Percentiles rank a stretch among this genome's conserved stretches.
Conservation (phyloP, 1,284 basidiomycete genomes). For the Somion occarium region DNA sequence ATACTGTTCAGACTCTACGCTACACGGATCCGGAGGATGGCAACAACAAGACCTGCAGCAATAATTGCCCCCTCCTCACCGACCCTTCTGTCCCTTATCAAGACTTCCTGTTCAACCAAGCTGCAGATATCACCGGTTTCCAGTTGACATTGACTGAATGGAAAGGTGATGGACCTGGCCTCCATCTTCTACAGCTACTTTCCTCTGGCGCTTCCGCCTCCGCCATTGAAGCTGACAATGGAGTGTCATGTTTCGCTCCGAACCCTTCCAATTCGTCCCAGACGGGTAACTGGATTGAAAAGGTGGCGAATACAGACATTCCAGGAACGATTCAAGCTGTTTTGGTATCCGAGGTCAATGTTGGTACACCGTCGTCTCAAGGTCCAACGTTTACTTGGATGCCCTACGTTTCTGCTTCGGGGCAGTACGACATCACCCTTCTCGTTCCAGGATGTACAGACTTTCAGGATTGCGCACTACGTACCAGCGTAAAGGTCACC, state of each 20-base stretch:
- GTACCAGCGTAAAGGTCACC: slow-evolving; percentile 81
- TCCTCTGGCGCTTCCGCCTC: slow-evolving; percentile 89
- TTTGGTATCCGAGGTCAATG: slow-evolving; percentile 63
- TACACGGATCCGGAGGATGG: slow-evolving; percentile 77
- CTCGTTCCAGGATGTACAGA: slow-evolving; percentile 83
- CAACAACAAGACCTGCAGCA: slow-evolving; percentile 67
- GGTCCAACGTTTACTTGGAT: slow-evolving; percentile 83
- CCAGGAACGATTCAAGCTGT: slow-evolving; percentile 78
- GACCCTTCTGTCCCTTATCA: slow-evolving; percentile 77
- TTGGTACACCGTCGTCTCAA: slow-evolving; percentile 54
- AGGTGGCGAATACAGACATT: slow-evolving; percentile 64
- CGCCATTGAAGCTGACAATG: slow-evolving; percentile 56
- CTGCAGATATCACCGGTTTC: slow-evolving; percentile 73
- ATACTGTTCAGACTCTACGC: slow-evolving; percentile 70
- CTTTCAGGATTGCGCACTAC: slow-evolving; percentile 74
- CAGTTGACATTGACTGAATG: slow-evolving; percentile 79
- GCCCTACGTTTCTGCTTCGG: slow-evolving; percentile 86
- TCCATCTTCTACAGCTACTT: slow-evolving; percentile 87
- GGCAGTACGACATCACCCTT: slow-evolving; percentile 81
- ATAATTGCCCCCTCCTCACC: slow-evolving; percentile 71
- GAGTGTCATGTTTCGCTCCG: slow-evolving; percentile 71
- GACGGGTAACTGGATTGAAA: slow-evolving; percentile 68
- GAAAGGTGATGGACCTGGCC: slow-evolving; percentile 74
- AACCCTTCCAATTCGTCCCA: slow-evolving; percentile 57
- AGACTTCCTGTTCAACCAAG: slow-evolving; percentile 75